These are phyloP conservation scores for Thalassiosira oceanica DNA, from an alignment of 352 stramenopile species.

Conservation along the genomic window DNA sequence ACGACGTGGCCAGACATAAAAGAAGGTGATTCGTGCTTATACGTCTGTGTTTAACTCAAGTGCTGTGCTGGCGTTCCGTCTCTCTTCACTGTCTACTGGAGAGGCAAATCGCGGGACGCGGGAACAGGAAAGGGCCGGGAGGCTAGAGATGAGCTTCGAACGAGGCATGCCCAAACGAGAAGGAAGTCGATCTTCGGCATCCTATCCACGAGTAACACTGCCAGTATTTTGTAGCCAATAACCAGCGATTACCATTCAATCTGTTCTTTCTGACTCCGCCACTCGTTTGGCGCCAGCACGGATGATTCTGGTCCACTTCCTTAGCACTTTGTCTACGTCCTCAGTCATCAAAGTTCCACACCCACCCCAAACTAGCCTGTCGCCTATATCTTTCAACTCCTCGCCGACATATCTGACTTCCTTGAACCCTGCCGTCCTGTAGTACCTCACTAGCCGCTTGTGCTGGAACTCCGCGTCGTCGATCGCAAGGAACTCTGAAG, in stretches of 20 bases:
- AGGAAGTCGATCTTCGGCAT: too few relatives aligned
- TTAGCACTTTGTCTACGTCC: constrained; percentile 56
- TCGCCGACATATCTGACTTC: constrained; percentile 79
- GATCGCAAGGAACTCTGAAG: constrained; percentile 78
- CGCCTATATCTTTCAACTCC: constrained; percentile 68
- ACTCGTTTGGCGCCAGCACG: neutral
- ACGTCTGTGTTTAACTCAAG: too few relatives aligned
- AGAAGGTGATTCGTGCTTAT: too few relatives aligned
- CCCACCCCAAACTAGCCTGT: constrained; percentile 78
- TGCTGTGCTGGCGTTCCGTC: too few relatives aligned
- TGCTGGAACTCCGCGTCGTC: constrained; percentile 80
- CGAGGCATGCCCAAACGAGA: too few relatives aligned
- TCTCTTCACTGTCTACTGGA: too few relatives aligned
- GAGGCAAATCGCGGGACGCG: too few relatives aligned
- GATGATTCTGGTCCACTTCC: constrained; percentile 60
- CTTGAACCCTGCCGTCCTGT: constrained; percentile 64
- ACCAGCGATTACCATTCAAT: too few relatives aligned
- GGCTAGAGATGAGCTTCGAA: too few relatives aligned
- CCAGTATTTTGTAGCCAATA: neutral
- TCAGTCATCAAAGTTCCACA: constrained; percentile 75
- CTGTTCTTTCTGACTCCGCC: too few relatives aligned
- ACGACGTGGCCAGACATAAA: too few relatives aligned
- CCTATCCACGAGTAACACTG: neutral
- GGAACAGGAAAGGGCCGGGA: too few relatives aligned
- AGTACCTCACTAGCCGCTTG: constrained; percentile 71